phyloP scores from a whole-genome alignment of 2,329 filamentous ascomycete species.

The Colletotrichum sp. region DNA sequence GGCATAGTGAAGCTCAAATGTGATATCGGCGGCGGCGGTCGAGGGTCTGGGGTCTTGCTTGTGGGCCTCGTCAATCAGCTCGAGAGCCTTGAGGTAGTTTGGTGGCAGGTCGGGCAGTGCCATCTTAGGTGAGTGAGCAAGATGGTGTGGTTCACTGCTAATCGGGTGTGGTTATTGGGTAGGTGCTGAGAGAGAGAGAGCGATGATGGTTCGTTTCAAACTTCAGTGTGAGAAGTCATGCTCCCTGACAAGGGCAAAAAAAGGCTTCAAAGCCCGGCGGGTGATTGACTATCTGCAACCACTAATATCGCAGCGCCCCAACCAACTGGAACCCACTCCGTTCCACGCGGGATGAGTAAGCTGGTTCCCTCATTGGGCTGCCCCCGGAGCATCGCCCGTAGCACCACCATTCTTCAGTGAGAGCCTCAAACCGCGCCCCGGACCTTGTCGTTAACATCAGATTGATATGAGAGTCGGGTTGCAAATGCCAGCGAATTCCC shows the following conservation, averaged over 20 bases:
- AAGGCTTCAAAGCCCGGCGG: not conserved
- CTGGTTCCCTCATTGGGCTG: not conserved
- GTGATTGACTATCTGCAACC: not conserved
- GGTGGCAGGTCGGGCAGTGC: slow-evolving; percentile 36
- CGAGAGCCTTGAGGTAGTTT: slow-evolving; percentile 58
- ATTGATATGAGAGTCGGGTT: not conserved
- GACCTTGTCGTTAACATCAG: slow-evolving; percentile 8
- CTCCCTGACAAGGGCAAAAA: not conserved
- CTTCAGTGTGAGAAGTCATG: not conserved
- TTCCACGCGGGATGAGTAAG: slow-evolving; percentile 6
- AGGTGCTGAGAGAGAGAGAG: not conserved
- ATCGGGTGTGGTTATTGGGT: not conserved
- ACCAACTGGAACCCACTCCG: not conserved
- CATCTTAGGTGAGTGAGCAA: not conserved
- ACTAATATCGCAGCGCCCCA: not conserved
- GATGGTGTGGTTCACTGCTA: not conserved
- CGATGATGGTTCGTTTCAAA: slow-evolving; percentile 1
- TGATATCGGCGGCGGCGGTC: slow-evolving; percentile 47
- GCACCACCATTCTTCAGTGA: not conserved
- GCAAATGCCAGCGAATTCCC: not conserved
- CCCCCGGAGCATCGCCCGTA: not conserved
- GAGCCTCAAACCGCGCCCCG: slow-evolving; percentile 4
- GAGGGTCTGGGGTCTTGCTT: slow-evolving; percentile 39
- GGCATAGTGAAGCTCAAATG: slow-evolving; percentile 85
- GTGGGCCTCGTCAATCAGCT: slow-evolving; percentile 73